Evolutionary conservation across 768 basidiomycete species (phyloP), one percentile per base, ranked within the genome.

Genomic region (Rhodosporidiobolus odoratus): DNA sequence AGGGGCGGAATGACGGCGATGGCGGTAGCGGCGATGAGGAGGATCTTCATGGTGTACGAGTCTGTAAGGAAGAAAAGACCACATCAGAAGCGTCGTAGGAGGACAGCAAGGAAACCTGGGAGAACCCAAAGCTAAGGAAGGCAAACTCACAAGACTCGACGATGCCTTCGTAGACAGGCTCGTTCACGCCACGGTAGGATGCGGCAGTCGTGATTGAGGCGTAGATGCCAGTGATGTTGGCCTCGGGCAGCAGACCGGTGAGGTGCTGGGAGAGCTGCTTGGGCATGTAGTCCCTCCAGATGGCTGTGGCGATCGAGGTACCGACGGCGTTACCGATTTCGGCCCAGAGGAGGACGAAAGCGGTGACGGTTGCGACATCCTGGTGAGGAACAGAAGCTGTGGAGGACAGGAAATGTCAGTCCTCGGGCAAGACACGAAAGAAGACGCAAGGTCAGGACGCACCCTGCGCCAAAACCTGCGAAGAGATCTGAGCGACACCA

Each of bases 1-100:
- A 85, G 40, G 63, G 89, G 79, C 13, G 89, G 88, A 1, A 88
- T 75, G 58, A 88, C 79, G 68, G 84, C 83, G 19, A 40, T 10
- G 38, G 37, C 57, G 41, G 84, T 83, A 1, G 85, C 86, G 0
- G 83, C 83, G 50, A 85, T 82, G 40, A 86, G 81, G 78, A 88
- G 83, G 23, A 84, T 68, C 63, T 75, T 75, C 73, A 75, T 76
- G 16, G 34, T 41, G 56, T 75, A 71, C 58, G 73, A 69, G 50
- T 60, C 37, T n/a, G 25, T 58, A 23, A 23, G 54, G 23, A 27
- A 62, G 58, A 35, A 23, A 45, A 45, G 23, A 23, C 12, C 12
- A 45, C 12, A 23, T 45, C 43, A 45, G 43, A 12, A 12, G 43
- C 43, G 12, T 45, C 43, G 12, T 45, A 12, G 43, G 43, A 12